Conservation (phyloP, 208 protist genomes). For the Angomonas ambiguus region DNA sequence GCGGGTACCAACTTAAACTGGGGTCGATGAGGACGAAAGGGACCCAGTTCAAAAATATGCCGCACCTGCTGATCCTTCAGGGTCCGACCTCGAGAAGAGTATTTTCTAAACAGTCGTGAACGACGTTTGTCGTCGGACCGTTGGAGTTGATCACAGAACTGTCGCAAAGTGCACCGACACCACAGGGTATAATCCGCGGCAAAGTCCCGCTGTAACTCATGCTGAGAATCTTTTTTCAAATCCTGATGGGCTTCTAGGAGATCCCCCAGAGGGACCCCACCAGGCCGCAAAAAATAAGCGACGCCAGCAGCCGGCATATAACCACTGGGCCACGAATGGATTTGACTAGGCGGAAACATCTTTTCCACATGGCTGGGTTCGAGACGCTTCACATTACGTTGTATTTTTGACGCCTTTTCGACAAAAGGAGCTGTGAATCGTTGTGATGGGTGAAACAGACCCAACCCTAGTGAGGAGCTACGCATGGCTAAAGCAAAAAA, state of each 20-base stretch:
- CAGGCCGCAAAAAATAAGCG: slow-evolving; percentile 57
- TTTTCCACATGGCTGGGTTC: slow-evolving; percentile 19
- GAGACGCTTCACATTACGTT: slow-evolving; percentile 43
- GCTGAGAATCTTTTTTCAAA: slow-evolving; percentile 17
- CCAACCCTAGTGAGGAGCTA: background rate
- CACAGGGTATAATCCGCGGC: slow-evolving; percentile 75
- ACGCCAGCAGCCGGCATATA: slow-evolving; percentile 73
- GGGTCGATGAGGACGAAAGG: slow-evolving; percentile 25
- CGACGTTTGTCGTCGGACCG: background rate
- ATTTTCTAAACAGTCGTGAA: slow-evolving; percentile 21
- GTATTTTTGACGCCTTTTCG: slow-evolving; percentile 8
- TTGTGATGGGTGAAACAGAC: background rate
- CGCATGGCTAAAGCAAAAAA: too few relatives aligned
- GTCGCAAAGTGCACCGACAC: slow-evolving; percentile 39
- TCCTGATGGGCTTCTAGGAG: slow-evolving; percentile 54
- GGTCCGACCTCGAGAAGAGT: slow-evolving; percentile 31
- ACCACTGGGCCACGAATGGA: slow-evolving; percentile 45
- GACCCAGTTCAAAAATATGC: slow-evolving; percentile 30
- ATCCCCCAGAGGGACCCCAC: slow-evolving; percentile 51
- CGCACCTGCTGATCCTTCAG: slow-evolving; percentile 28
- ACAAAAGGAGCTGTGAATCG: background rate
- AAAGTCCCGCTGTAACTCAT: slow-evolving; percentile 72
- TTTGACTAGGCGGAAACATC: slow-evolving; percentile 48
- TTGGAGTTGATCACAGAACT: slow-evolving; percentile 33
- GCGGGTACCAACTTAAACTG: background rate